These are phyloP conservation scores for Dioszegia aurantiaca DNA, from an alignment of 768 basidiomycete genomes.

Conservation along the genomic window DNA sequence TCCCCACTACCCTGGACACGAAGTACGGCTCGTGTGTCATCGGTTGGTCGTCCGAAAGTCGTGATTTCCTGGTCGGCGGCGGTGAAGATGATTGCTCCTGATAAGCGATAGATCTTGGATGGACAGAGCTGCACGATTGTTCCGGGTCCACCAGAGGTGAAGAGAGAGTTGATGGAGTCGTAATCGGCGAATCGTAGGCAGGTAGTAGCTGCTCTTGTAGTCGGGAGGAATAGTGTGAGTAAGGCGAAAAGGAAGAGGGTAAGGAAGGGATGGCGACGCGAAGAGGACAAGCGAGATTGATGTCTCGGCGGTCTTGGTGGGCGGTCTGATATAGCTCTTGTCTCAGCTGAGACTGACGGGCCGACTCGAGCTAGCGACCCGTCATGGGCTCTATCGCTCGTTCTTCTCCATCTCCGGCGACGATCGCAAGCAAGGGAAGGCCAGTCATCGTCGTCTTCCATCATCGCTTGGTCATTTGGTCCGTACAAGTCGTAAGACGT, in stretches of 20 bases:
- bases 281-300: no score
- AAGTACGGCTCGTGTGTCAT: slow-evolving; percentile 50
- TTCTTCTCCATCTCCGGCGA: no score
- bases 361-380: no score
- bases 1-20: slow-evolving; percentile 45
- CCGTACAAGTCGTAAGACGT: no score
- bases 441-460: no score
- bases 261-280: background rate
- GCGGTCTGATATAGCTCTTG: no score
- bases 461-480: no score
- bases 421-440: no score
- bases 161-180: slow-evolving; percentile 49
- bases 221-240: slow-evolving; percentile 13
- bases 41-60: slow-evolving; percentile 54
- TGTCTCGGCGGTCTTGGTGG: no score
- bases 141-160: slow-evolving; percentile 52
- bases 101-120: slow-evolving; percentile 40
- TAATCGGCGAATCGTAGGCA: slow-evolving; percentile 48
- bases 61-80: slow-evolving; percentile 53
- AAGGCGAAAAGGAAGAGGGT: slow-evolving; percentile 7
- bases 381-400: no score
- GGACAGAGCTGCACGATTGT: slow-evolving; percentile 52
- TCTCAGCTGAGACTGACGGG: no score
- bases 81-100: slow-evolving; percentile 51
- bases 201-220: slow-evolving; percentile 1